Conservation (phyloP, 2,329 filamentous ascomycete species). For the Ophiostoma triangulosporum region DNA sequence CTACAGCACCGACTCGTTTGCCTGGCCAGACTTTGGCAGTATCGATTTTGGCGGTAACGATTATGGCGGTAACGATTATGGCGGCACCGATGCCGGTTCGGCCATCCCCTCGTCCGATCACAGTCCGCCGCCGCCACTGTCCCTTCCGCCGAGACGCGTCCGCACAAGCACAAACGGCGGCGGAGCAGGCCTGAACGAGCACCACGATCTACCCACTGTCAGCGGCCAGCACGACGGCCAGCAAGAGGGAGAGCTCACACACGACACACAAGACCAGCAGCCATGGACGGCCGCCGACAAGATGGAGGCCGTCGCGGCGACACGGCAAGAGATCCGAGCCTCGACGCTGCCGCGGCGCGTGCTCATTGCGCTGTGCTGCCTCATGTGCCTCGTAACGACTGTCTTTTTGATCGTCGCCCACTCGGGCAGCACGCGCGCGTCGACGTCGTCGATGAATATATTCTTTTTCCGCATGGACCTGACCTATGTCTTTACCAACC, state of each 20-base stretch:
- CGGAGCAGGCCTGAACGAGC: no score
- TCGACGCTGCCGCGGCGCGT: slow-evolving; percentile 28
- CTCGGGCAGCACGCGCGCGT: slow-evolving; percentile 58
- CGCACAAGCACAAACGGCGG: not conserved
- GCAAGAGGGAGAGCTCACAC: not conserved
- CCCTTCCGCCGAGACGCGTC: not conserved
- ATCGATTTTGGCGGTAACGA: no score
- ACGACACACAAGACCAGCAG: not conserved
- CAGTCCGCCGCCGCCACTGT: not conserved
- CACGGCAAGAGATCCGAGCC: not conserved
- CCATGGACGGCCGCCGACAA: not conserved
- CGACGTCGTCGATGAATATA: slow-evolving; percentile 49
- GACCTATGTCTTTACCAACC: slow-evolving; percentile 53
- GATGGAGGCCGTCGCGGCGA: not conserved
- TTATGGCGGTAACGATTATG: no score
- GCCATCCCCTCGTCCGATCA: no score
- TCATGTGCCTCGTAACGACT: slow-evolving; percentile 60
- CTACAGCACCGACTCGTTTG: not conserved
- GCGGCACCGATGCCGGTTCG: no score
- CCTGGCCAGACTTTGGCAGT: not conserved
- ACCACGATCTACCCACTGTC: not conserved
- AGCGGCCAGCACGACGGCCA: not conserved
- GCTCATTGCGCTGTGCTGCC: slow-evolving; percentile 50
- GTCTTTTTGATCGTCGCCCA: slow-evolving; percentile 58
- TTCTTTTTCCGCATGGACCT: slow-evolving; percentile 82